Conservation (phyloP, 306 rosid genomes). For the barrel medic (Medicago truncatula) region DNA sequence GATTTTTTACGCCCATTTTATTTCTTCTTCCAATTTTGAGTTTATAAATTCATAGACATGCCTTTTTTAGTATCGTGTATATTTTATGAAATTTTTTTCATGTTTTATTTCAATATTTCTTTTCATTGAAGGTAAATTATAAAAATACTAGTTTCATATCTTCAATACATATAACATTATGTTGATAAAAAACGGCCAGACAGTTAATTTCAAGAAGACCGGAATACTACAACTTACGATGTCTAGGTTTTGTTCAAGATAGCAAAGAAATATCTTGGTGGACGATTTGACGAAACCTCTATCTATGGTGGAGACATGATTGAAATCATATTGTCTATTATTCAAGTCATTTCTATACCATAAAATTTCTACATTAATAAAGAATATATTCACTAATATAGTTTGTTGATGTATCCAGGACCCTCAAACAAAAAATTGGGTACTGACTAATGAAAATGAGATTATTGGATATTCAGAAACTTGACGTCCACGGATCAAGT, state of each 20-base stretch:
- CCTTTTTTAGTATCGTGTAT: neutral
- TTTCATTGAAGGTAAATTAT: too few relatives aligned
- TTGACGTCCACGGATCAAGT: neutral
- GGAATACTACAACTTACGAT: neutral
- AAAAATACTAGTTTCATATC: neutral
- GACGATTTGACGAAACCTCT: neutral
- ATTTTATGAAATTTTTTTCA: neutral
- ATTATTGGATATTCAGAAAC: constrained; percentile 14
- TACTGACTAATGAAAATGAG: fast-evolving
- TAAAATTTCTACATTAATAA: neutral
- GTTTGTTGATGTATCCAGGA: neutral
- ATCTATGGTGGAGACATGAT: fast-evolving
- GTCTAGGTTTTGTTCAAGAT: constrained; percentile 19
- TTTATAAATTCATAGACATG: neutral
- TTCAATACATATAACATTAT: neutral
- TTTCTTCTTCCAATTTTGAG: neutral
- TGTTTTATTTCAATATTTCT: neutral
- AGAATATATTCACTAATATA: neutral
- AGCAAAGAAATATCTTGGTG: neutral
- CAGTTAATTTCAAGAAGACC: constrained; percentile 7
- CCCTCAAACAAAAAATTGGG: neutral
- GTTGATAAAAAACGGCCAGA: neutral
- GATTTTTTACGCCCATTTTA: neutral
- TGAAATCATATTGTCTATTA: neutral
- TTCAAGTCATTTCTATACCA: neutral